Percentiles rank a stretch among this genome's conserved stretches.
Evolutionary conservation across 768 basidiomycete species (phyloP).

Genomic region (Leccinum arenicola): DNA sequence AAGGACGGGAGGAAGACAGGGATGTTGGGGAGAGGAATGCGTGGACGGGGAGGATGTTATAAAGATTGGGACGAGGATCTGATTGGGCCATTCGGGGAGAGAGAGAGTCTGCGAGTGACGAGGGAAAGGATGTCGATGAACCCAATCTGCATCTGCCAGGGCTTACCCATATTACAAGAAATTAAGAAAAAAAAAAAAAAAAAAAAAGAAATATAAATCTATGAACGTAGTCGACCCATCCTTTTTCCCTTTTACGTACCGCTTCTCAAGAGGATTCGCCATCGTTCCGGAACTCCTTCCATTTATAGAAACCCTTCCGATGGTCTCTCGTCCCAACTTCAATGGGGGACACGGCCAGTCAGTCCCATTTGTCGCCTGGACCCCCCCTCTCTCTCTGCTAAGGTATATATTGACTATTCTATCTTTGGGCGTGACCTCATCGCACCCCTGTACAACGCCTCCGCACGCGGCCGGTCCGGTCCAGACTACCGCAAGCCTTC

Average conservation of each 20-base stretch:
- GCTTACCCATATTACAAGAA: background rate
- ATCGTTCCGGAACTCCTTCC: constrained; percentile 6
- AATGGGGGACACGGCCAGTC: constrained; percentile 2
- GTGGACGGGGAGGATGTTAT: constrained; percentile 22
- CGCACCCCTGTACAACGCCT: background rate
- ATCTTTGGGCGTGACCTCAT: constrained; percentile 4
- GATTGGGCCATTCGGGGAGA: constrained; percentile 17
- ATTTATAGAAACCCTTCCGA: constrained; percentile 2
- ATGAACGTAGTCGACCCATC: constrained; percentile 2
- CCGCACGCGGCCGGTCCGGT: background rate
- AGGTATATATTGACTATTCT: background rate
- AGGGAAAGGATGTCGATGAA: constrained; percentile 11
- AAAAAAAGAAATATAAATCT: background rate
- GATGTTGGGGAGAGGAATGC: background rate
- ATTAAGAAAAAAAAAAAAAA: background rate
- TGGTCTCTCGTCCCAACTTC: background rate
- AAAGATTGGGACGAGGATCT: constrained; percentile 27
- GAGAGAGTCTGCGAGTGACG: background rate
- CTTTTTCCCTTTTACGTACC: constrained; percentile 15
- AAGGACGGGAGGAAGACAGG: constrained; percentile 12
- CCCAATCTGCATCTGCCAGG: constrained; percentile 18
- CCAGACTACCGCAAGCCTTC: constrained; percentile 8
- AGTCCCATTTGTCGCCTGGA: constrained; percentile 1
- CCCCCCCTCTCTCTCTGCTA: background rate
- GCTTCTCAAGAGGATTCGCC: constrained; percentile 23